Evolutionary conservation across 2,329 filamentous ascomycete genomes (phyloP), one percentile per base, ranked within the genome.

Genomic region (Pseudogymnoascus sp.): DNA sequence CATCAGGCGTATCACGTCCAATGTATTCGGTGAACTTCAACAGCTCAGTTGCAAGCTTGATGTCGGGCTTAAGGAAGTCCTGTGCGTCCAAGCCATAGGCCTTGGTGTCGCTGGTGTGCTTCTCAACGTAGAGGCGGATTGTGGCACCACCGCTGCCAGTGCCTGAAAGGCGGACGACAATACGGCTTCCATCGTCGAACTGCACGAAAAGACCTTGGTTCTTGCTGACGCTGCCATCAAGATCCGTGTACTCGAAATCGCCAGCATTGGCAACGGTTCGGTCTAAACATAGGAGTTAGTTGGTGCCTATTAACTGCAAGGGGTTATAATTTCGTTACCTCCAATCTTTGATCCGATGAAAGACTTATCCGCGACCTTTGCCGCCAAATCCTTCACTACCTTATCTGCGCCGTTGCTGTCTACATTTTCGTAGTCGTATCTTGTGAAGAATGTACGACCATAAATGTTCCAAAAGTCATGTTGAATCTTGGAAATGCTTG

Each of bases 401-500:
- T 96, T 93, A 80, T 89, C 90, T 67, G 95, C 95, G 42, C 90
- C 93, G 8, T 93, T 91, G 57, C 87, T 89, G 79, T 96, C 92
- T 68, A 96, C 92, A 70, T 96, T 86, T 79, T 99, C 95, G 79
- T 96, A 99, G 79, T 99, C 95, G 78, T 97, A 97, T 68, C 95
- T 91, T 47, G 95, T 99, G 84, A 99, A 99, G 83, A 97, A 99
- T 33, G 93, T 97, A 65, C 95, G 92, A 72, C 95, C 95, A 76
- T 99, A 99, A 64, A 86, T 90, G 72, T 85, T 84, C 95, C 95
- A 99, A 85, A 99, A 97, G 75, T 97, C 91, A 72, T 91, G 87
- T 80, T 99, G 95, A 76, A 99, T 97, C 77, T 93, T 89, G 74
- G 90, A 90, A 78, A 99, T 97, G 79, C 90, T 96, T 61, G 93